These are phyloP conservation scores for Imleria badia DNA, from an alignment of 768 basidiomycete species.

Conservation along the genomic window DNA sequence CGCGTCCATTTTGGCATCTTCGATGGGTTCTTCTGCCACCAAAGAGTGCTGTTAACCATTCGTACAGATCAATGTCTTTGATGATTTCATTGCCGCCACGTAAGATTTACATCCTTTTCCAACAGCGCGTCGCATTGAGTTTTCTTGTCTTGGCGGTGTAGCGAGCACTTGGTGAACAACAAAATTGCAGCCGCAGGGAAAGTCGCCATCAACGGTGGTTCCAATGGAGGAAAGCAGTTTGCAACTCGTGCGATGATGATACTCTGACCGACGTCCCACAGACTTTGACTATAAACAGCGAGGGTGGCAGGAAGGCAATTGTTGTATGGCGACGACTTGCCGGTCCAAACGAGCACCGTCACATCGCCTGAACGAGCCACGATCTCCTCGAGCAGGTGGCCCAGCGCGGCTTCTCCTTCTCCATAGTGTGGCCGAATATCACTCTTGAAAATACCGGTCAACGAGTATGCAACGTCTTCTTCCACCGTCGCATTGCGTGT, in stretches of 20 bases:
- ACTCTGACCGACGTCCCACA: conserved; percentile 24
- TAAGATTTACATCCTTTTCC: conserved; percentile 35
- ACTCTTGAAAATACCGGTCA: background rate
- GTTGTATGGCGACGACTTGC: background rate
- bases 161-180: conserved; percentile 70
- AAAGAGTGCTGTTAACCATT: conserved; percentile 1
- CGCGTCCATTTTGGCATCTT: background rate
- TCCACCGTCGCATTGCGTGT: background rate
- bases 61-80: conserved; percentile 64
- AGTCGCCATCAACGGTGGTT: conserved; percentile 72
- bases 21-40: background rate
- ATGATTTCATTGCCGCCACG: conserved; percentile 84
- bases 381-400: background rate
- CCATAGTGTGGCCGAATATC: background rate
- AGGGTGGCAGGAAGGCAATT: background rate
- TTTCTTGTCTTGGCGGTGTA: conserved; percentile 25
- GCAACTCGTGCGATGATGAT: background rate
- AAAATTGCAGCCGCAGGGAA: conserved; percentile 51
- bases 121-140: background rate
- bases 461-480: background rate
- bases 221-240: conserved; percentile 65
- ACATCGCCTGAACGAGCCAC: background rate
- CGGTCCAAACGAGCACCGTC: background rate
- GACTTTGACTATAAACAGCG: conserved; percentile 42
- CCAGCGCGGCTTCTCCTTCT: background rate